These are phyloP conservation scores for Ganoderma sp. DNA, from an alignment of 1,284 basidiomycete species.

Conservation along the genomic window DNA sequence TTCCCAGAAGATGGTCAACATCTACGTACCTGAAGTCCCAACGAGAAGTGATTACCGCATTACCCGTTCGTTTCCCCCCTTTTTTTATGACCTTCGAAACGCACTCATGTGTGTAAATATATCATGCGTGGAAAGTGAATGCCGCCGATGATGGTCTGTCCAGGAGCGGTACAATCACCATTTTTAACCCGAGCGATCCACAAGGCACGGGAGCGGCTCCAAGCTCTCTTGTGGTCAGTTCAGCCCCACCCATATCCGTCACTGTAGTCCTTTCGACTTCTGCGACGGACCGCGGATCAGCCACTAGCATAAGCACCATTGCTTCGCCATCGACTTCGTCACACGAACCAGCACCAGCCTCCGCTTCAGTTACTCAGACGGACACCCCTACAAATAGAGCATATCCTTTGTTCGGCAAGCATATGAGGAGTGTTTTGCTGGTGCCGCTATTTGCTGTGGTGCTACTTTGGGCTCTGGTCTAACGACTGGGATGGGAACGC, in stretches of 20 bases:
- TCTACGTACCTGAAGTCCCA: conserved; percentile 10
- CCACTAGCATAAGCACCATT: background rate
- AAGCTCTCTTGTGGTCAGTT: conserved; percentile 1
- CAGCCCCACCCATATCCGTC: conserved; percentile 9
- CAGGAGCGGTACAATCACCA: background rate
- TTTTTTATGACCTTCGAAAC: background rate
- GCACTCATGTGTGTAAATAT: background rate
- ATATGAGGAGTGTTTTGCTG: background rate
- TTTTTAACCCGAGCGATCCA: conserved; percentile 8
- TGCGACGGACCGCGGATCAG: background rate
- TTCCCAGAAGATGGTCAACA: conserved; percentile 9
- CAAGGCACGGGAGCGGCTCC: conserved; percentile 4
- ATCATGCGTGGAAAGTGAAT: background rate
- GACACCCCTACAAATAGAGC: background rate
- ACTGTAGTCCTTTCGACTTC: background rate
- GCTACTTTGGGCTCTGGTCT: background rate
- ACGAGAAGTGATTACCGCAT: conserved; percentile 6
- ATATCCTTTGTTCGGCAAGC: background rate
- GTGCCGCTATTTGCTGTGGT: background rate
- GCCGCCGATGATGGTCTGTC: background rate
- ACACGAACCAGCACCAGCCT: background rate
- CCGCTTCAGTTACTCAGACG: background rate
- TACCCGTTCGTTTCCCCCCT: background rate
- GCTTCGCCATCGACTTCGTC: background rate
- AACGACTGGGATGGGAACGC: background rate